Evolutionary conservation across 345 rosid species (phyloP), one percentile per base, ranked within the genome.

Genomic region (Acer negundo): DNA sequence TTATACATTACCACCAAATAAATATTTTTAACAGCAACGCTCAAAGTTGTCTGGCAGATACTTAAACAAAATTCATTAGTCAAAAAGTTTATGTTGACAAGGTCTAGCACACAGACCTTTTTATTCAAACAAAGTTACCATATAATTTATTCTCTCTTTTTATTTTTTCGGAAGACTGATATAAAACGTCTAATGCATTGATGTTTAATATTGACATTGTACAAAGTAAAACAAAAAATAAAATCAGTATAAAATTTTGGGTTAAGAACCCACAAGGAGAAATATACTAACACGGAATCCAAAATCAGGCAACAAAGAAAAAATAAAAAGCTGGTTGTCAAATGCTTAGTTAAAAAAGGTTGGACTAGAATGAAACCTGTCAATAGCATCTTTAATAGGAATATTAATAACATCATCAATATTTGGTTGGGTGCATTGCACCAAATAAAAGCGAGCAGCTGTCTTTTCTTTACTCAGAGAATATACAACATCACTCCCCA

Each of bases 401-500:
- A 76, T 61, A 69, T 77, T 79, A 64, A 76, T 72, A 58, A 69
- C 40, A 74, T 74, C 68, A 15, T 73, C 80, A 2, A 70, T 31
- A 26, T 76, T 80, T 64, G 76, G 20, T 62, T 78, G 78, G 72
- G 69, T 74, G 84, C 87, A 80, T 62, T 87, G 86, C 87, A 91
- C 76, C 75, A 88, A 83, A 83, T 88, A 91, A 77, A 91, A 88
- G 38, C 83, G 76, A 38, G 81, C 55, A 2, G 82, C 63, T 11
- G 90, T 83, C 86, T 86, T 88, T 72, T 83, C 90, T 85, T 83
- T 82, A 63, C 83, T 82, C 77, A 88, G 70, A 24, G 93, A 89
- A 44, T 72, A 82, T 15, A 86, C 86, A 62, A 81, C 78, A 81
- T 88, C 87, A 76, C 87, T 86, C 81, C 86, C 88, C 76, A 87